Evolutionary conservation across 495 filamentous ascomycete genomes (phyloP).

Genomic region (Penicillium robsamsonii): DNA sequence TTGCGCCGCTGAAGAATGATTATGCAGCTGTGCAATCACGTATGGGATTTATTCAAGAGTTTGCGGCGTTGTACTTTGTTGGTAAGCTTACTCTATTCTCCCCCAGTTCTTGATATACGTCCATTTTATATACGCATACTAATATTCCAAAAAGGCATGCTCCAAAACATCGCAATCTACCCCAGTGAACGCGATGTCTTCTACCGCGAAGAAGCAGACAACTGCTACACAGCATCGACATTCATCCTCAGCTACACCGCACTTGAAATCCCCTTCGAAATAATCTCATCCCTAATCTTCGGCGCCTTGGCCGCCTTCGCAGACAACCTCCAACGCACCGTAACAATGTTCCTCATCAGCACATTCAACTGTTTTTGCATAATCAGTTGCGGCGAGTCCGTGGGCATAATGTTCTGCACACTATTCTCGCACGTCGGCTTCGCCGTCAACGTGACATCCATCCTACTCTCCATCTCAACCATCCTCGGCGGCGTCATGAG

Average conservation of each 20-base stretch:
- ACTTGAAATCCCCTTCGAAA: constrained; percentile 68
- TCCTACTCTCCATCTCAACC: constrained; percentile 61
- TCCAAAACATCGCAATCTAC: constrained; percentile 73
- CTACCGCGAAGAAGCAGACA: constrained; percentile 67
- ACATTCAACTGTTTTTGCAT: constrained; percentile 69
- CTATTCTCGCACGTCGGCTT: constrained; percentile 72
- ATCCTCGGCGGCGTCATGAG: constrained; percentile 69
- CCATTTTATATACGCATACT: neutral
- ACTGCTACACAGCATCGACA: constrained; percentile 61
- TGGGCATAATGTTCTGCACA: constrained; percentile 80
- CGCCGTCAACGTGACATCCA: constrained; percentile 64
- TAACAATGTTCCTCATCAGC: constrained; percentile 61
- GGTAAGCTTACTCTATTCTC: constrained; percentile 51
- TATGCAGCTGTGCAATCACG: constrained; percentile 68
- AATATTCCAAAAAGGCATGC: constrained; percentile 57
- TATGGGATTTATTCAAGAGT: constrained; percentile 67
- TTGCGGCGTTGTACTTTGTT: constrained; percentile 69
- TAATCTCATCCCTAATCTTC: constrained; percentile 61
- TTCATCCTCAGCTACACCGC: constrained; percentile 67
- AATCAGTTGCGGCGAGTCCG: constrained; percentile 67
- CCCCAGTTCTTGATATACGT: neutral
- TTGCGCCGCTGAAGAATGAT: constrained; percentile 65
- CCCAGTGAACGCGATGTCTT: constrained; percentile 67
- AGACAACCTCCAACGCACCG: constrained; percentile 59
- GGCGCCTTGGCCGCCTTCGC: constrained; percentile 57